phyloP scores from a whole-genome alignment of 1,284 basidiomycete species.

The Leucoagaricus sp. region DNA sequence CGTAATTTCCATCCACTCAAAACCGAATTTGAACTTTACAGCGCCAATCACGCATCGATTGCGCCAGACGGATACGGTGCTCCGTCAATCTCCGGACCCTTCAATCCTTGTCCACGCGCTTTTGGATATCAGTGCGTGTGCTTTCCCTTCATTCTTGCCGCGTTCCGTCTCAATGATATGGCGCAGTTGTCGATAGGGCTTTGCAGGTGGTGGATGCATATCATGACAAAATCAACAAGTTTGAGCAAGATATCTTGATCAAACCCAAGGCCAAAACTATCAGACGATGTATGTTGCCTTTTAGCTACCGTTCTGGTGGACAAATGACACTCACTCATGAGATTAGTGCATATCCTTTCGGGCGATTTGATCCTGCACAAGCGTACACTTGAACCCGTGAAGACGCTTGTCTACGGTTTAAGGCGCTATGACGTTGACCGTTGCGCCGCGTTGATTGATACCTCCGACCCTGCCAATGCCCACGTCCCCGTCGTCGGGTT shows the following conservation, averaged over 20 bases:
- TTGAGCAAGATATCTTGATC: slow-evolving; percentile 60
- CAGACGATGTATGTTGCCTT: slow-evolving; percentile 45
- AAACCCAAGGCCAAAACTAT: slow-evolving; percentile 63
- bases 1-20: slow-evolving; percentile 58
- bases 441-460: slow-evolving; percentile 53
- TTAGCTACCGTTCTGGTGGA: neutral
- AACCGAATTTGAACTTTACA: slow-evolving; percentile 49
- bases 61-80: slow-evolving; percentile 54
- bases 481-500: slow-evolving; percentile 51
- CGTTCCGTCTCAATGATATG: too few species aligned
- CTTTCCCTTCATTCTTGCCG: neutral
- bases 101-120: slow-evolving; percentile 63
- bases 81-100: slow-evolving; percentile 60
- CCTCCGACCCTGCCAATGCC: slow-evolving; percentile 26
- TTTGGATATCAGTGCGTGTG: slow-evolving; percentile 56
- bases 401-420: slow-evolving; percentile 65
- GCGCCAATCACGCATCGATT: slow-evolving; percentile 57
- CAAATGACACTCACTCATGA: slow-evolving; percentile 8
- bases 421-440: slow-evolving; percentile 67
- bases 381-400: slow-evolving; percentile 67
- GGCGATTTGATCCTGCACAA: slow-evolving; percentile 70
- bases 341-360: slow-evolving; percentile 66
- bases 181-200: slow-evolving; percentile 65
- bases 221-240: slow-evolving; percentile 58
- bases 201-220: slow-evolving; percentile 70